A percentile compares a stretch with the other conserved stretches of the same genome.
Evolutionary conservation across 495 filamentous ascomycete species (phyloP).

Genomic region (Neurospora africana): DNA sequence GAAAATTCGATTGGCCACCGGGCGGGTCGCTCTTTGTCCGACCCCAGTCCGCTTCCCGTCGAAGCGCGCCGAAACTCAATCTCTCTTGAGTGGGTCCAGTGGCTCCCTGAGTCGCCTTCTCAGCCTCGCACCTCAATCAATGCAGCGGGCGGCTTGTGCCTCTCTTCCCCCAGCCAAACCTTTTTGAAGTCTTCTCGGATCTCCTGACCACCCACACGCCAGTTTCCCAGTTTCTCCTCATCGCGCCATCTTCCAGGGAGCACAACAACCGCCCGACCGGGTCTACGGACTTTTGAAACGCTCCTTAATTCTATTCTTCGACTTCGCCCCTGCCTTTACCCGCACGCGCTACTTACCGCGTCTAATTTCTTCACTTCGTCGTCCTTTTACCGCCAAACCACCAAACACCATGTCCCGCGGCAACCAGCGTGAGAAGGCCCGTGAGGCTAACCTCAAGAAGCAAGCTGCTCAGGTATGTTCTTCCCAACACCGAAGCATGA

Average conservation of each 20-base stretch:
- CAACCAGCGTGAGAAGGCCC: slow-evolving; percentile 85
- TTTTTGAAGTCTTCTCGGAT: neutral
- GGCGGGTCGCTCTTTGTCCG: neutral
- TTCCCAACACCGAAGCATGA: neutral
- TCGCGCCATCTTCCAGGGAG: neutral
- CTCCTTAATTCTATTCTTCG: neutral
- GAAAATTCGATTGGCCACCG: slow-evolving; percentile 13
- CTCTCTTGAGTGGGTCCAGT: neutral
- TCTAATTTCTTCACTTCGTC: slow-evolving; percentile 4
- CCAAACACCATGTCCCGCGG: slow-evolving; percentile 66
- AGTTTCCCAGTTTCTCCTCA: neutral
- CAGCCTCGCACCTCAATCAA: neutral
- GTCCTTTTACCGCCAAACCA: neutral
- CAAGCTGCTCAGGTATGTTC: slow-evolving; percentile 40
- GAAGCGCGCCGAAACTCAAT: slow-evolving; percentile 15
- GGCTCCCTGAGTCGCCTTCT: neutral
- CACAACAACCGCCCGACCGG: neutral
- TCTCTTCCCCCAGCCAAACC: neutral
- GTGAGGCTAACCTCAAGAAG: slow-evolving; percentile 70
- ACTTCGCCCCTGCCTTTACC: neutral
- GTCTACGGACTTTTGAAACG: slow-evolving; percentile 1
- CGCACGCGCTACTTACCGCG: neutral
- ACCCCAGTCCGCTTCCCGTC: neutral
- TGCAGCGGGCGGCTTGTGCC: neutral
- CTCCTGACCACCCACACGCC: neutral